Evolutionary conservation across 441 rosid genomes (phyloP).

Genomic region (Theobroma grandiflorum): DNA sequence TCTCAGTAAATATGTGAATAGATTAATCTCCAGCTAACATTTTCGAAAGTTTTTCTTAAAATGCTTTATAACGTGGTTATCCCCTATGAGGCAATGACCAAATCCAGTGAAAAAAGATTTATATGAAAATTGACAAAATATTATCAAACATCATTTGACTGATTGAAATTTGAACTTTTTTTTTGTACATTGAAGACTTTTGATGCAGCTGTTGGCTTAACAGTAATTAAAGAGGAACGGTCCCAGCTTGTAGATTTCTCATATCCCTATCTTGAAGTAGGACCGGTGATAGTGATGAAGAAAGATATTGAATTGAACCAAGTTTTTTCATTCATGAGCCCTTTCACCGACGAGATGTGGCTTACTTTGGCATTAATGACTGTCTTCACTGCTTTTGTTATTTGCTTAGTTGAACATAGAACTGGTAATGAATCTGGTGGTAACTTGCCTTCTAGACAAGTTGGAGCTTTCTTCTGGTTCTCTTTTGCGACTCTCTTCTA

Average conservation of each 20-base stretch:
- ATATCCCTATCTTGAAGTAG: background rate
- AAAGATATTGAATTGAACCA: background rate
- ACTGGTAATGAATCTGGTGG: constrained; percentile 26
- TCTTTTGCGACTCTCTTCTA: constrained; percentile 40
- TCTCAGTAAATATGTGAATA: too few species aligned
- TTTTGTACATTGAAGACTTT: background rate
- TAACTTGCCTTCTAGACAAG: constrained; percentile 21
- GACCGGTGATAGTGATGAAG: background rate
- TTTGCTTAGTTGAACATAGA: constrained; percentile 44
- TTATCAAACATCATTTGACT: background rate
- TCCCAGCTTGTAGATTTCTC: background rate
- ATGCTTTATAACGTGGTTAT: too few species aligned
- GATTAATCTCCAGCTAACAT: too few species aligned
- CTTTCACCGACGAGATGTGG: constrained; percentile 48
- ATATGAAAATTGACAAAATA: background rate
- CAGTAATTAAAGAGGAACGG: background rate
- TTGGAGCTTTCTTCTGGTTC: constrained; percentile 34
- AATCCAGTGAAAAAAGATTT: too few species aligned
- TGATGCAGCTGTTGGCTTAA: constrained; percentile 16
- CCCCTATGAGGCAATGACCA: too few species aligned
- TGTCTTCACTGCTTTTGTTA: constrained; percentile 40
- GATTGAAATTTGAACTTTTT: background rate
- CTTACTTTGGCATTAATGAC: constrained; percentile 21
- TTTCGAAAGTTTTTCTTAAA: too few species aligned
- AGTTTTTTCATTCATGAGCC: constrained; percentile 30